Evolutionary conservation across 192 early-diverging fungal genomes (phyloP).

Genomic region (Podila horticola): DNA sequence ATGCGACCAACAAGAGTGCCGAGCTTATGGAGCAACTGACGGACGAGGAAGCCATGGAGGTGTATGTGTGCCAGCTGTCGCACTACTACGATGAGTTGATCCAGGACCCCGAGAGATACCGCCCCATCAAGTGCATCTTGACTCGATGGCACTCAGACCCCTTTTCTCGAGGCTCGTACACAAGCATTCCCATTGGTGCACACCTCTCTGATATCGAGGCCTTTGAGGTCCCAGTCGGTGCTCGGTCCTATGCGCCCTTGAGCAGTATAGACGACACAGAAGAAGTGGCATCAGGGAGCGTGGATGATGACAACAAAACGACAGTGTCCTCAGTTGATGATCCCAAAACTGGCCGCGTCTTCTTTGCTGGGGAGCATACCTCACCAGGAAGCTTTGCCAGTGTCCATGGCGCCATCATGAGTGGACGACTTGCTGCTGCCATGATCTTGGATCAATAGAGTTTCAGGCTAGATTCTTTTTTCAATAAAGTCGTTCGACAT

Average conservation of each 20-base stretch:
- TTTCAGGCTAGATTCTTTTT: no score
- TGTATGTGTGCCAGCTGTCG: constrained; percentile 42
- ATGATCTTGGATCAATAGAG: constrained; percentile 12
- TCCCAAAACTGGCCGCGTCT: constrained; percentile 31
- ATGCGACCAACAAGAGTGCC: constrained; percentile 42
- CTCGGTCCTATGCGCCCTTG: constrained; percentile 4
- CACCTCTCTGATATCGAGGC: constrained; percentile 35
- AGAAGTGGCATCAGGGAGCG: background rate
- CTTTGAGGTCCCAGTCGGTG: constrained; percentile 42
- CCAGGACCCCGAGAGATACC: background rate
- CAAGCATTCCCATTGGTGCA: constrained; percentile 50
- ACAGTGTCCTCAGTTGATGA: constrained; percentile 14
- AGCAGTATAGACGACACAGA: background rate
- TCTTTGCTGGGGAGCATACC: constrained; percentile 60
- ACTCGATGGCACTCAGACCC: constrained; percentile 56
- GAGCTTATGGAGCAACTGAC: constrained; percentile 32
- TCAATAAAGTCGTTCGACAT: no score
- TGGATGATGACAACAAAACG: background rate
- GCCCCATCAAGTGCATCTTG: constrained; percentile 19
- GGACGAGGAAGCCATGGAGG: constrained; percentile 23
- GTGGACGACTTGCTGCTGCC: constrained; percentile 42
- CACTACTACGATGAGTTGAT: constrained; percentile 18
- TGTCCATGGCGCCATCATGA: constrained; percentile 59
- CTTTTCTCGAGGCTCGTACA: constrained; percentile 56
- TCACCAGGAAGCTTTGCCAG: constrained; percentile 49